Base-by-base conservation (phyloP, 495 filamentous ascomycete species). In the Aspergillus sparsus region DNA sequence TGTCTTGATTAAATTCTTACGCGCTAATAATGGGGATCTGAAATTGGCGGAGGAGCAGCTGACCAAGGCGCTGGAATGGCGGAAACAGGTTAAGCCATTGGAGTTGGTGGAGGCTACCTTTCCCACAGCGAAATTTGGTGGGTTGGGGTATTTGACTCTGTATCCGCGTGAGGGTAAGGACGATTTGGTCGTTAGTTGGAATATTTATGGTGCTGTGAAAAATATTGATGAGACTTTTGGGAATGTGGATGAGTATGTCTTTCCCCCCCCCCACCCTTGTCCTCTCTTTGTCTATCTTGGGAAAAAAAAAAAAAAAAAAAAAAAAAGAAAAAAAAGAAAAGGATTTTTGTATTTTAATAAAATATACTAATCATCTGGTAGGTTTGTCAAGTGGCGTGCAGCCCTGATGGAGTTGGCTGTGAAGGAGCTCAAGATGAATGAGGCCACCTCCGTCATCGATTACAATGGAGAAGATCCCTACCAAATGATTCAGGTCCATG, bases 1-100 rank as follows among this genome's bases (percentile, higher is more conserved):
- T 60, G 82, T 97, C 47, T 73, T 96, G 53, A 91, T 95, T 68
- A 97, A 96, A 77, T 96, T 92, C 74, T 83, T 97, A 34, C 89
- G 92, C 57, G 92, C 92, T 64, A 96, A 95, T 67, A 82, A 86
- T 49, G 88, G 89, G 45, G 85, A 93, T 63, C 66, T 92, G 3
- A 76, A 75, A 53, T 84, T 85, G 61, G 91, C 92, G 3, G 83
- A 84, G 62, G 81, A 85, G 34, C 92, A 96, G 75, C 83, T 97
- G 27, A 80, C 74, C 61, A 86, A 87, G 67, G 91, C 92, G 2
- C 77, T 96, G 11, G 80, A 88, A 50, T 97, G 91, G 91, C 85
- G 92, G 39, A 87, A 87, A 71, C 69, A 86, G 71, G 82, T 80
- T 55, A 67, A 86, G 13, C 84, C 85, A 0, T 47, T 75, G 11